These are phyloP conservation scores for Rhizophagus prolifer DNA, from an alignment of 192 early-diverging fungal species.

Conservation along the genomic window DNA sequence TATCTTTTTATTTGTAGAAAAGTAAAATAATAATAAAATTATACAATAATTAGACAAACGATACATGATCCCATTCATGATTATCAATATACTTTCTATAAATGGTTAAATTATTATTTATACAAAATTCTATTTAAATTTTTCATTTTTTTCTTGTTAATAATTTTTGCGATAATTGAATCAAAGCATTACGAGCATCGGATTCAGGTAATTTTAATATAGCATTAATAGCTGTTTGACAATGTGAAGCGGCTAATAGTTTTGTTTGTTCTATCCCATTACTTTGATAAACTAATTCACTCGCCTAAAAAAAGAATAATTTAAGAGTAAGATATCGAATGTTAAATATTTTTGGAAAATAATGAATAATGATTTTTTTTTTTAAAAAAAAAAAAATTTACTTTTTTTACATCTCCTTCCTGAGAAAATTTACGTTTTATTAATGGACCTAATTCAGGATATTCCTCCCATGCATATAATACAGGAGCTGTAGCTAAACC, in stretches of 20 bases:
- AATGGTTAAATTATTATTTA: too few relatives aligned
- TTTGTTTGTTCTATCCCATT: slow-evolving; percentile 76
- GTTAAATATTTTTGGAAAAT: too few relatives aligned
- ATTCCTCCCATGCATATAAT: slow-evolving; percentile 88
- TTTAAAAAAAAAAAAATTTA: slow-evolving; percentile 32
- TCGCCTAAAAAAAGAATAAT: slow-evolving; percentile 53
- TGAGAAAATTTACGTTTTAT: slow-evolving; percentile 84
- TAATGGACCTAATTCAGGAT: slow-evolving; percentile 76
- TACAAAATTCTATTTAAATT: too few relatives aligned
- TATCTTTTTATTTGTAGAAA: too few relatives aligned
- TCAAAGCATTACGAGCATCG: slow-evolving; percentile 72
- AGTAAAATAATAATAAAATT: too few relatives aligned
- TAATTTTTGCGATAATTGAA: slow-evolving; percentile 78
- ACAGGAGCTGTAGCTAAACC: slow-evolving; percentile 94
- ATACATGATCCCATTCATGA: too few relatives aligned
- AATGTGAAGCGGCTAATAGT: slow-evolving; percentile 72
- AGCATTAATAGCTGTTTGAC: slow-evolving; percentile 70
- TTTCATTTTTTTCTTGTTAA: slow-evolving; percentile 74
- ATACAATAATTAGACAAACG: too few relatives aligned
- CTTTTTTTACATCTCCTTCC: slow-evolving; percentile 74
- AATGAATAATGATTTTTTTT: too few relatives aligned
- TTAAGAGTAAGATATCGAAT: not conserved
- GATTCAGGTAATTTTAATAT: slow-evolving; percentile 69
- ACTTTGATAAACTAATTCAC: slow-evolving; percentile 75
- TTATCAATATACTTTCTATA: too few relatives aligned